These are phyloP conservation scores for Cunninghamia lanceolata DNA, from an alignment of 75 land plant species.

Conservation along the genomic window DNA sequence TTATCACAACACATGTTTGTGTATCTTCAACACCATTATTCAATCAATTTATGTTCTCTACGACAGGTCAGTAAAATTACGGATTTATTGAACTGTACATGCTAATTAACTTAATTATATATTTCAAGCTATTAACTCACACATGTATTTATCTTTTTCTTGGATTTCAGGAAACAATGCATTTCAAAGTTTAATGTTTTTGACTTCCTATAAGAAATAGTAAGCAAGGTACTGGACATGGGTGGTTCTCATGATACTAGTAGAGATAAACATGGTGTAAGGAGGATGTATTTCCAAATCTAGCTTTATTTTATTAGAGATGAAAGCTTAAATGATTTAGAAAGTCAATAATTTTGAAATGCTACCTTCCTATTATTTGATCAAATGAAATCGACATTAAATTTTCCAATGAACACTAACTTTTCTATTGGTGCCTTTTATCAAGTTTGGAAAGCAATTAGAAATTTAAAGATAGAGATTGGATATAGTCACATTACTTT, in stretches of 20 bases:
- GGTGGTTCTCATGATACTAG: slow-evolving; percentile 43
- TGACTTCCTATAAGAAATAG: slow-evolving; percentile 81
- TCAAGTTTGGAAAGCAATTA: neutral
- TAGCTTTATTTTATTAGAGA: neutral
- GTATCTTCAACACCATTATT: neutral
- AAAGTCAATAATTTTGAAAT: neutral
- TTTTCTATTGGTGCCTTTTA: neutral
- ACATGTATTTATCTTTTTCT: neutral
- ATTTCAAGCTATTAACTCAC: neutral
- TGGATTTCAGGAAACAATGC: slow-evolving; percentile 77
- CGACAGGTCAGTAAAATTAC: too few relatives aligned
- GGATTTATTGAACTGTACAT: too few relatives aligned
- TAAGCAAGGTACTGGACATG: slow-evolving; percentile 79
- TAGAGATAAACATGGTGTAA: slow-evolving; percentile 47
- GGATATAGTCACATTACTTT: too few relatives aligned
- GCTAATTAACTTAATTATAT: neutral
- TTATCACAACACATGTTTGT: neutral
- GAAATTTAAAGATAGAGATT: neutral
- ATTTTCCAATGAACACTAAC: slow-evolving; percentile 3
- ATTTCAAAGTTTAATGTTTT: slow-evolving; percentile 64
- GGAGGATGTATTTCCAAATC: slow-evolving; percentile 46
- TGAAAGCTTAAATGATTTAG: neutral
- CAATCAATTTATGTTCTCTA: too few relatives aligned
- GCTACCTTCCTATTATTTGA: neutral
- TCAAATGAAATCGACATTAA: neutral